Percentiles rank a stretch among this genome's conserved stretches.
Conservation (phyloP, 495 filamentous ascomycete genomes). For the Tuber calosporum region DNA sequence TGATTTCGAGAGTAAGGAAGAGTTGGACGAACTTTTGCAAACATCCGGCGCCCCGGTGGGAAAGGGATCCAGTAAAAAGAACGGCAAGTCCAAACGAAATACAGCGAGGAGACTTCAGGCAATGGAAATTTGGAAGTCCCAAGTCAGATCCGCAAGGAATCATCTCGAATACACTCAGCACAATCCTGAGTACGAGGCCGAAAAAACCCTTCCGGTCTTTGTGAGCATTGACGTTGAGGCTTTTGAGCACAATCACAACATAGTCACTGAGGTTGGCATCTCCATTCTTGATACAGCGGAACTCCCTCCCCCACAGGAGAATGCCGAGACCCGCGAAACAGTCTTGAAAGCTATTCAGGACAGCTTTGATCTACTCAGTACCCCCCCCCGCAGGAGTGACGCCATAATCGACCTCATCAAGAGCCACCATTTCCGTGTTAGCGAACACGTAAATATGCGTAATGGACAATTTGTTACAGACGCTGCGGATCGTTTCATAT, state of each 20-base stretch:
- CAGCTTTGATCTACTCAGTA: conserved; percentile 41
- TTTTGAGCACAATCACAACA: conserved; percentile 56
- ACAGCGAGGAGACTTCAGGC: conserved; percentile 7
- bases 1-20: conserved; percentile 23
- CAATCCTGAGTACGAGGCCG: neutral
- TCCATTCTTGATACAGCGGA: conserved; percentile 69
- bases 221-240: conserved; percentile 75
- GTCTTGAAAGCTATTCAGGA: conserved; percentile 52
- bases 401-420: conserved; percentile 50
- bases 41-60: neutral
- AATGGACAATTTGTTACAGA: conserved; percentile 63
- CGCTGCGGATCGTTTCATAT: conserved; percentile 67
- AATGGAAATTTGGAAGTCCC: conserved; percentile 27
- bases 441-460: conserved; percentile 55
- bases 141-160: conserved; percentile 28
- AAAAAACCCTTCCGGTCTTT: conserved; percentile 50
- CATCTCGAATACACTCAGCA: conserved; percentile 25
- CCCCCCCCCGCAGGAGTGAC: conserved; percentile 46
- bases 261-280: conserved; percentile 80
- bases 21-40: conserved; percentile 30
- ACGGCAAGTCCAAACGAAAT: conserved; percentile 3
- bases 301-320: conserved; percentile 37
- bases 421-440: conserved; percentile 67
- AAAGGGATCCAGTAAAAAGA: neutral
- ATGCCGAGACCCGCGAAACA: conserved; percentile 8